phyloP scores from a whole-genome alignment of 1,284 basidiomycete species.

The Leccinum cinnamomeum region DNA sequence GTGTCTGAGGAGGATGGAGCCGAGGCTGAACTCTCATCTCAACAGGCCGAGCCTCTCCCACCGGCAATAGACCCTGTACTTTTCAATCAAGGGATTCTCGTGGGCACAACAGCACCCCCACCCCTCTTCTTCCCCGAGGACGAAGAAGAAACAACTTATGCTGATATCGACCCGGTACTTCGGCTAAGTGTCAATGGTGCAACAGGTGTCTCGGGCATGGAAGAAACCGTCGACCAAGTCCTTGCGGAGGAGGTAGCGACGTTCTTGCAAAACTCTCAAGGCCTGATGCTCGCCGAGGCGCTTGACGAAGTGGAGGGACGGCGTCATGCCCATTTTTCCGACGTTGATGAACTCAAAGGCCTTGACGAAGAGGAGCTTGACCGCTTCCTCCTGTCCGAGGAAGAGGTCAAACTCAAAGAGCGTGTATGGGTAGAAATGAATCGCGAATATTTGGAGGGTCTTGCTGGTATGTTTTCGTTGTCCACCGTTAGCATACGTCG shows the following conservation, averaged over 20 bases:
- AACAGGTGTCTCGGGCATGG: conserved; percentile 30
- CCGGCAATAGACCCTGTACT: conserved; percentile 39
- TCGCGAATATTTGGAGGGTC: conserved; percentile 87
- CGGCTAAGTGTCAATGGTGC: conserved; percentile 31
- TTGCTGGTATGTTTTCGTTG: conserved; percentile 64
- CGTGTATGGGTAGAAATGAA: conserved; percentile 98
- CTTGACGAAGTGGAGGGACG: conserved; percentile 64
- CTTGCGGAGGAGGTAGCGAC: conserved; percentile 66
- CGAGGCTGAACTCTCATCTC: conserved; percentile 24
- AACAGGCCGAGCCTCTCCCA: conserved; percentile 37
- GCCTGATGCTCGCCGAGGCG: conserved; percentile 52
- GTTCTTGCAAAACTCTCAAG: conserved; percentile 60
- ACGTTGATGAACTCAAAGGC: conserved; percentile 68
- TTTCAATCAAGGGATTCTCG: conserved; percentile 45
- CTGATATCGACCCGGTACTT: conserved; percentile 60
- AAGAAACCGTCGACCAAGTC: conserved; percentile 51
- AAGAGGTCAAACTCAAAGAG: conserved; percentile 89
- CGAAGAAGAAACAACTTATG: conserved; percentile 41
- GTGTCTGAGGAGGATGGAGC: conserved; percentile 42
- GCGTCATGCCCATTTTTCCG: conserved; percentile 49
- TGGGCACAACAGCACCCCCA: conserved; percentile 22
- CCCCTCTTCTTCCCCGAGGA: conserved; percentile 46
- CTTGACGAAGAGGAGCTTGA: conserved; percentile 95
- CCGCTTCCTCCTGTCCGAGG: conserved; percentile 77
- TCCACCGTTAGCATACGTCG: conserved; percentile 32